Evolutionary conservation across 352 stramenopile species (phyloP), one percentile per base, ranked within the genome.

Genomic region (Elongisporangium anandrum): DNA sequence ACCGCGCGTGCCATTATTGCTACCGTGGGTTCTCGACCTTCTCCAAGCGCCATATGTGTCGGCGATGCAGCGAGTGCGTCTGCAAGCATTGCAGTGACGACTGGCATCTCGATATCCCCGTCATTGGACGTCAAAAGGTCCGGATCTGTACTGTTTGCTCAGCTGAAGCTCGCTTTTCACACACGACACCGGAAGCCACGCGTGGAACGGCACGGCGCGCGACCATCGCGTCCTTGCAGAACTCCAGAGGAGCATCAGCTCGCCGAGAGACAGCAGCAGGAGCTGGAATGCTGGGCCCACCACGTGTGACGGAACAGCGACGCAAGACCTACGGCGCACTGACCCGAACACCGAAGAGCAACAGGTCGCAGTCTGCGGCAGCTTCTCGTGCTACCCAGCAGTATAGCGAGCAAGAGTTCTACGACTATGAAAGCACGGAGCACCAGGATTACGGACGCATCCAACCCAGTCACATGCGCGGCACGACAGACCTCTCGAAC

Each of bases 71-170:
- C 3, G 73, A 95, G 48, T 70, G 75, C 38, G 79, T 93, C 47
- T 95, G 85, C 64, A 73, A 75, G 41, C 73, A 85, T 64, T 95
- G 85, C 65, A 92, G 85, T 57, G 72, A 88, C 49, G 75, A 92
- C 48, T 95, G 85, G 85, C 67, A 73, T 60, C 78, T 95, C 10
- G 80, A 92, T 59, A 70, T 95, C 2, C 85, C 85, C 1, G 81
- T 93, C 29, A 85, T 91, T 10, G 85, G 85, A 7, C 74, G 73
- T 21, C 90, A 77, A 13, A 87, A 89, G 61, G 80, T 95, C 48
- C 79, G 85, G 2, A 95, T 95, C 29, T 95, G 85, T 55, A 95
- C 83, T 0, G 79, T 93, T 23, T 95, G 85, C 60, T 92, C 85
- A 8, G 81, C 80, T 2, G 81, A 87, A 23, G 81, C 83, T 2